Evolutionary conservation across 441 rosid species (phyloP), one percentile per base, ranked within the genome.

Genomic region (Pelargonium cotyledonis): DNA sequence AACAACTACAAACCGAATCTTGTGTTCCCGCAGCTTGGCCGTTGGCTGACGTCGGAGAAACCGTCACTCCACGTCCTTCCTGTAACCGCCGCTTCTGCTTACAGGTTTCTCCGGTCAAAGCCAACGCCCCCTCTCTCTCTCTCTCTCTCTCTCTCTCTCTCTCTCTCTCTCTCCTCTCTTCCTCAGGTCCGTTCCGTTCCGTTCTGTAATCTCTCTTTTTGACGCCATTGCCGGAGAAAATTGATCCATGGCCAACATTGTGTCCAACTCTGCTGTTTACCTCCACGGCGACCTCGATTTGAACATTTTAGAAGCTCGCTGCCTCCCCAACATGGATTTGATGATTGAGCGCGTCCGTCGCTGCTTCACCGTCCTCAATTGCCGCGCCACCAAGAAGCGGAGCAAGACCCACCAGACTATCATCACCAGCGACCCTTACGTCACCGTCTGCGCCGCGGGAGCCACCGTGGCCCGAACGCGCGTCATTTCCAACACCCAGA

Each of bases 341-440:
- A 55, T 85, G n/a, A 68, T 86, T 3, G 88, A 82, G 67, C 89
- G 84, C 12, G 53, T 91, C 47, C 87, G 89, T 16, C 80, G 83
- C 4, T 83, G 72, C 68, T 80, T 89, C 69, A n/a, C 69, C 11
- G 78, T 81, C 1, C 80, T 80, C 21, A 49, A 49, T 4, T 49
- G 55, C 55, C 15, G 55, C 55, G n/a, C 5, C 55, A 6, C 12
- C 15, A 49, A 12, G 55, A 11, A 12, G 55, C 55, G 55, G 16
- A 49, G 55, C 55, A 49, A 49, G 55, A n/a, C 6, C 46, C 81
- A 72, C 53, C 71, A 72, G 23, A 85, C 80, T 61, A 88, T 89
- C 68, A 89, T 91, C 70, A 91, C 96, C 63, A 91, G 96, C 78
- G 97, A 91, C 21, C 95, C 97, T 2, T 91, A 91, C 74, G 96